phyloP scores from a whole-genome alignment of 768 basidiomycete species.

The Rhodocollybia butyracea region DNA sequence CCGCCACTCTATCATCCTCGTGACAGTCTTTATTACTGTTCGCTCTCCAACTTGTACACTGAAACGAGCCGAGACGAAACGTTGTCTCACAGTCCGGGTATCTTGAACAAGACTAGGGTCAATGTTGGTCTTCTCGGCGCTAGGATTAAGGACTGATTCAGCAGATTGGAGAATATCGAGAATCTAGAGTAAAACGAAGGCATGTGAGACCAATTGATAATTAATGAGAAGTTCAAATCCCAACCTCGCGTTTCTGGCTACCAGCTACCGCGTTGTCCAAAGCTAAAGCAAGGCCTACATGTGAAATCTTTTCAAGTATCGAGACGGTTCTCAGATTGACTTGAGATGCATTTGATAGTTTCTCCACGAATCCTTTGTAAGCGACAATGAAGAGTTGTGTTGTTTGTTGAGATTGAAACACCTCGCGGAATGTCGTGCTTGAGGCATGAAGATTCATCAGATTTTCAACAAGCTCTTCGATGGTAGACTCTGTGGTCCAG shows the following conservation, averaged over 20 bases:
- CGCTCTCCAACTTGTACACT: constrained; percentile 64
- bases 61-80: constrained; percentile 53
- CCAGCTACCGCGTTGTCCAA: constrained; percentile 59
- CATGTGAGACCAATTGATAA: background rate
- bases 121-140: constrained; percentile 43
- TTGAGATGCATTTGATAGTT: constrained; percentile 31
- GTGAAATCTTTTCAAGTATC: constrained; percentile 66
- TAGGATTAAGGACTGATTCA: constrained; percentile 49
- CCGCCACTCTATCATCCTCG: constrained; percentile 70
- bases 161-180: constrained; percentile 55
- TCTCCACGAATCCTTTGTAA: constrained; percentile 52
- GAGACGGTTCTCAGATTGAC: constrained; percentile 45
- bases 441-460: constrained; percentile 67
- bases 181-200: constrained; percentile 40
- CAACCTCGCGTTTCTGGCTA: constrained; percentile 72
- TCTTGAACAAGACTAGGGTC: constrained; percentile 52
- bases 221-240: constrained; percentile 12
- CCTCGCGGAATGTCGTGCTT: constrained; percentile 61
- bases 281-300: constrained; percentile 66
- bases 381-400: constrained; percentile 66
- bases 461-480: constrained; percentile 65
- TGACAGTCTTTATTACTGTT: constrained; percentile 58
- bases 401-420: constrained; percentile 70
- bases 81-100: constrained; percentile 47
- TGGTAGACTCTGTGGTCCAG: constrained; percentile 29